Evolutionary conservation across 768 basidiomycete genomes (phyloP).

Genomic region (Agrocybe pediades): DNA sequence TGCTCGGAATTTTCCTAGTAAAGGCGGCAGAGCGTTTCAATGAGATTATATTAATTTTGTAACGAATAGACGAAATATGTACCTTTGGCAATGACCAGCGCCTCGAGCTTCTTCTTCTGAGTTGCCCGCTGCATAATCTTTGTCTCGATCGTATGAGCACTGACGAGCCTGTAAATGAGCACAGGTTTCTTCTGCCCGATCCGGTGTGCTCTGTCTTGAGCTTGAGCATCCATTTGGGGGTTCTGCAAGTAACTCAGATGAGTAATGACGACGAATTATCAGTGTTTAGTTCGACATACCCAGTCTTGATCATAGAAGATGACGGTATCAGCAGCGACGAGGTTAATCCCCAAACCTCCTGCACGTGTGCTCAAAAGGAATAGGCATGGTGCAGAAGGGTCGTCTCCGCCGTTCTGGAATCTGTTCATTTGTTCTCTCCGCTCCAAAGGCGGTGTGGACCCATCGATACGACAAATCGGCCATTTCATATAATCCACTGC

Average conservation of each 20-base stretch:
- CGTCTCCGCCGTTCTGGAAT: slow-evolving; percentile 77
- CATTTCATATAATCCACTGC: slow-evolving; percentile 81
- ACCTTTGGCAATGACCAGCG: slow-evolving; percentile 94
- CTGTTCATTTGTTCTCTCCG: slow-evolving; percentile 82
- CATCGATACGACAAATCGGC: slow-evolving; percentile 91
- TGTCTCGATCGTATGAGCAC: slow-evolving; percentile 88
- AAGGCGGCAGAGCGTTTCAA: not conserved
- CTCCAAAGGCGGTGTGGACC: slow-evolving; percentile 75
- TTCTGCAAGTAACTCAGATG: slow-evolving; percentile 67
- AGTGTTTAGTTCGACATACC: slow-evolving; percentile 44
- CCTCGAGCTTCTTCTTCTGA: slow-evolving; percentile 90
- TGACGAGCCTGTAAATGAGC: slow-evolving; percentile 85
- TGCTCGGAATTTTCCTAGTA: slow-evolving; percentile 80
- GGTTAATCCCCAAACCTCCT: slow-evolving; percentile 80
- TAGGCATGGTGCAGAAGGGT: slow-evolving; percentile 62
- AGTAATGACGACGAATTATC: not conserved
- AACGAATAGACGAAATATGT: slow-evolving; percentile 1
- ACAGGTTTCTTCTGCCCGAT: slow-evolving; percentile 95
- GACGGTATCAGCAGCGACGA: slow-evolving; percentile 85
- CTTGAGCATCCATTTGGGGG: slow-evolving; percentile 96
- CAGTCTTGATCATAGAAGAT: slow-evolving; percentile 94
- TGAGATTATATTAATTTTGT: not conserved
- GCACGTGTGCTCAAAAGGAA: slow-evolving; percentile 83
- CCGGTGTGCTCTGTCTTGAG: slow-evolving; percentile 93
- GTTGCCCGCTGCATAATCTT: slow-evolving; percentile 87